Base-by-base conservation (phyloP, 148 eudicot genomes). In the Linanthus parryae region DNA sequence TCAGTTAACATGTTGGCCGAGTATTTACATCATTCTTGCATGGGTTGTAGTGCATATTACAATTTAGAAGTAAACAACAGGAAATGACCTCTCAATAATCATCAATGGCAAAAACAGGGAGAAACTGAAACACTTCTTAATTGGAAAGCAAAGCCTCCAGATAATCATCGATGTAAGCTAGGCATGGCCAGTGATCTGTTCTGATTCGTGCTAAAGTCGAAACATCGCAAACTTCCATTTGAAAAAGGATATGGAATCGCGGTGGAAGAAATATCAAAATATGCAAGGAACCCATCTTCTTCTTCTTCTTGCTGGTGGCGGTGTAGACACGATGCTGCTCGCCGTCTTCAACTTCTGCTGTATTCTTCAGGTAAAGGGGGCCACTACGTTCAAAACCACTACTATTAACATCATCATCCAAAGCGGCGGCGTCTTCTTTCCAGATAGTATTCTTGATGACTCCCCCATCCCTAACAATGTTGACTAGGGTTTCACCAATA, bases 121-220 rank as follows among this genome's bases (percentile, higher is more conserved):
- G n/a, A 16, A 58, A 43, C 8, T 13, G 7, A 55, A 33, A 27
- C 34, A 52, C 19, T 21, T 37, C 65, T 54, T 62, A 38, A 29
- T 45, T 22, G 16, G 42, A 73, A 67, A 87, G 84, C 39, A 92
- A 74, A 65, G 88, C 94, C 80, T 92, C 99, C 80, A 92, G 58
- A 69, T 79, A 79, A 20, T 87, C 99, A 66, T 92, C 99, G 54
- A 87, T 72, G 60, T 92, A 92, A 39, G 99, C 99, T 47, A 92
- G 68, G 69, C 94, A 87, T 6, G 99, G 99, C 99, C 99, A 92
- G 66, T 92, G 90, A 73, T 92, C 98, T 5, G 98, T 92, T 73
- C 98, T 73, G 29, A 92, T 81, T 43, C 96, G 79, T 54, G 77
- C 88, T 54, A 92, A 71, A 22, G 96, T 92, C 26, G 94, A 81